Base-by-base conservation (phyloP, 2,329 filamentous ascomycete species). In the Aureobasidium sp. region DNA sequence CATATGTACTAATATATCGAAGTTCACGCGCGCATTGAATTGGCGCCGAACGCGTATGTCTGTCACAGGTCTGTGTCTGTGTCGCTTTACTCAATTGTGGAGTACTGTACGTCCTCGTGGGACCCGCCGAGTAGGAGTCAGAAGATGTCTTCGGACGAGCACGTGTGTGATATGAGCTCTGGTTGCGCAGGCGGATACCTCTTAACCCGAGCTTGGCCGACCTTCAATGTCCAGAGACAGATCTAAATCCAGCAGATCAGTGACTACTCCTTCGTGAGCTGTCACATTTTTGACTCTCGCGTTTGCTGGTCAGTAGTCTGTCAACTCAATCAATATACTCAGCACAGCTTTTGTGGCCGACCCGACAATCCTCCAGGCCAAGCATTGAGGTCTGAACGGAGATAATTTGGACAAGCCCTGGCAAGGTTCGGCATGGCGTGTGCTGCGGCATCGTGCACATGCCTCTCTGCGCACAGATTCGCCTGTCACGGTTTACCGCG, bases 401-500 rank as follows among this genome's bases (percentile, higher is more conserved):
- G 36, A 57, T 44, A 42, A 45, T 22, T 5, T 27, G 53, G 20
- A 44, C 53, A 29, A 57, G 53, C 34, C 31, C 31, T 25, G 6
- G 15, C 17, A 45, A 29, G 25, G 51, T 55, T 55, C 36, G 25
- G 15, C 39, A 27, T 42, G 53, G 27, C 36, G 17, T n/a, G 41
- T 41, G 55, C 44, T 47, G 29, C 29, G 12, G 41, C 41, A 37
- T 36, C 42, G 42, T 47, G 55, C 55, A 58, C 55, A 20, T 37
- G 31, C 53, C 39, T 15, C 51, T 31, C 22, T 41, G 36, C 51
- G 51, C 51, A 25, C 51, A 8, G 34, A 25, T 52, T 34, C 12
- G 9, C 51, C n/a, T 31, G 27, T 58, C 55, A 36, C 42, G 55
- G 55, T 58, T 58, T 41, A 37, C n/a, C 42, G 42, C 44, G 41